Evolutionary conservation across 2,329 filamentous ascomycete species (phyloP).

Genomic region (Alternaria tenuissima): DNA sequence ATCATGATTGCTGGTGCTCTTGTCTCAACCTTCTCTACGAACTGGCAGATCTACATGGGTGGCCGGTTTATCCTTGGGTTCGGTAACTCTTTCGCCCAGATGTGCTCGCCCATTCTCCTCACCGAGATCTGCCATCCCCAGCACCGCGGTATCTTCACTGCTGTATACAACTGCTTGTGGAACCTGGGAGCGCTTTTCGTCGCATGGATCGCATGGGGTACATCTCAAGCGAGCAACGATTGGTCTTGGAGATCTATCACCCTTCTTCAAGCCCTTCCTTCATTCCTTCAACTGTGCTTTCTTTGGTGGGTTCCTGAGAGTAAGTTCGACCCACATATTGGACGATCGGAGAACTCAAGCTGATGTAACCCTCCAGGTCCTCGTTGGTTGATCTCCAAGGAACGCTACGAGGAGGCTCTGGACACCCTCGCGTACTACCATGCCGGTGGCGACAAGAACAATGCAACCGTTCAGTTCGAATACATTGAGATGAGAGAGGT

Average conservation of each 20-base stretch:
- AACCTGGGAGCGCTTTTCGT: conserved; percentile 66
- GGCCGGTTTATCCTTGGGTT: conserved; percentile 72
- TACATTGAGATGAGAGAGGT: conserved; percentile 72
- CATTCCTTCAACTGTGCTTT: conserved; percentile 66
- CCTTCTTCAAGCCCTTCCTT: conserved; percentile 60
- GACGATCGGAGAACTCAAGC: not conserved
- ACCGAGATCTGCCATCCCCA: conserved; percentile 73
- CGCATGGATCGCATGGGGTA: conserved; percentile 63
- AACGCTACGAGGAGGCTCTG: conserved; percentile 69
- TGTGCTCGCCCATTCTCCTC: conserved; percentile 70
- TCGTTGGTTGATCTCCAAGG: conserved; percentile 70
- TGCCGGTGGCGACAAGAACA: conserved; percentile 65
- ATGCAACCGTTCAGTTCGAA: conserved; percentile 70
- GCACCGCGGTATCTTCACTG: conserved; percentile 69
- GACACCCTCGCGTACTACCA: conserved; percentile 69
- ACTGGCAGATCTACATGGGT: conserved; percentile 60
- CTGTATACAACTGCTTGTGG: conserved; percentile 74
- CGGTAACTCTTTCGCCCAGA: conserved; percentile 70
- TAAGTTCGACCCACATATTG: conserved; percentile 1
- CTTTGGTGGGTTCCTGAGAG: conserved; percentile 69
- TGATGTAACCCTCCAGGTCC: conserved; percentile 15
- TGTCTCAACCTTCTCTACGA: conserved; percentile 36
- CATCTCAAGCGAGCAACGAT: conserved; percentile 49
- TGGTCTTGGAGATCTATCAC: conserved; percentile 63
- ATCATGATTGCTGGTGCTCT: conserved; percentile 57